Evolutionary conservation across 768 basidiomycete species (phyloP).

Genomic region (Tulasnella sp.): DNA sequence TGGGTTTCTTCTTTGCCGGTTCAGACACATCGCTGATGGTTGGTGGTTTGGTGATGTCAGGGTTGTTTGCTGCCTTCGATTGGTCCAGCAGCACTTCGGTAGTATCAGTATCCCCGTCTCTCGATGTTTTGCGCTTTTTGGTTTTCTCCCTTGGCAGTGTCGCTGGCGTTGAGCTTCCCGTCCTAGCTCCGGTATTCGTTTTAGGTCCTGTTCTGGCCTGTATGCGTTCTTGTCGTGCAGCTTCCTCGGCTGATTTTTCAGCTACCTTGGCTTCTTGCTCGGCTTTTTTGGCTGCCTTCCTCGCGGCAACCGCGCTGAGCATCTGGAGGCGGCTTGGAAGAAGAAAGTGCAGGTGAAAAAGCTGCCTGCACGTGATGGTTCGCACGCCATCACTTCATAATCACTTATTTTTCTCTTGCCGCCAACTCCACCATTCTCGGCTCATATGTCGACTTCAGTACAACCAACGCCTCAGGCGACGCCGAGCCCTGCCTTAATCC

Average conservation of each 20-base stretch:
- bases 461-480: slow-evolving; percentile 36
- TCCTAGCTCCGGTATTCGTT: background rate
- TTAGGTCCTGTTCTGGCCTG: background rate
- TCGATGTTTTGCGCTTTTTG: background rate
- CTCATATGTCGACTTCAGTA: slow-evolving; percentile 32
- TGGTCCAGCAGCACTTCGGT: background rate
- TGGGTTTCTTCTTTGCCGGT: slow-evolving; percentile 13
- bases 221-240: background rate
- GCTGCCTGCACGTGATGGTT: background rate
- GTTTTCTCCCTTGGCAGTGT: background rate
- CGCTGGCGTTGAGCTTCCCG: background rate
- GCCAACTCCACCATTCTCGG: background rate
- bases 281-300: slow-evolving; percentile 11
- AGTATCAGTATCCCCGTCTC: background rate
- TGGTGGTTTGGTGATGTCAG: too few species aligned
- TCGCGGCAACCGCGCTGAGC: slow-evolving; percentile 28
- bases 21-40: background rate
- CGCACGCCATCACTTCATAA: background rate
- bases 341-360: slow-evolving; percentile 5
- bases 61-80: background rate
- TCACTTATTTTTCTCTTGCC: background rate
- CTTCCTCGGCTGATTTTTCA: slow-evolving; percentile 14
- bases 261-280: background rate
- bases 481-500: slow-evolving; percentile 40
- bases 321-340: background rate